These are phyloP conservation scores for Nicotiana paniculata DNA, from an alignment of 257 asterid species.

Conservation along the genomic window DNA sequence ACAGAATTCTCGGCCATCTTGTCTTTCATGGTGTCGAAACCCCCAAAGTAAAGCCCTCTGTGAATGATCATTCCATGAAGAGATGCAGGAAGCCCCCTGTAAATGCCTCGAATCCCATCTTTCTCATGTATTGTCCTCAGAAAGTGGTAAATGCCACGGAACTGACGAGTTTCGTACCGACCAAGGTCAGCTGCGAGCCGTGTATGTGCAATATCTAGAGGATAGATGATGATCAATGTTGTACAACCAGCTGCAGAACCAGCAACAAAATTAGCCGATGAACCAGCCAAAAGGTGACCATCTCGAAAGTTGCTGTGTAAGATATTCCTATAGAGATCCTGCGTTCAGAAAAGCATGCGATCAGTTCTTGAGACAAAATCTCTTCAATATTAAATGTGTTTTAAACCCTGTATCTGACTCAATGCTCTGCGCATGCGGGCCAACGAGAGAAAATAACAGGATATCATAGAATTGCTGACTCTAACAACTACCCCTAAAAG, in stretches of 20 bases:
- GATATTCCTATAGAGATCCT: conserved; percentile 79
- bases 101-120: conserved; percentile 78
- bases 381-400: background rate
- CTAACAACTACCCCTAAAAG: background rate
- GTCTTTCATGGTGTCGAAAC: conserved; percentile 80
- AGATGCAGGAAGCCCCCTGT: conserved; percentile 85
- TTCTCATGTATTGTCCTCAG: conserved; percentile 44
- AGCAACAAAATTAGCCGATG: conserved; percentile 71
- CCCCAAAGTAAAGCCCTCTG: conserved; percentile 86
- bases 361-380: background rate
- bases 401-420: background rate
- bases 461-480: background rate
- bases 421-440: background rate
- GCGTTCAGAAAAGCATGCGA: conserved; percentile 11
- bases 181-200: conserved; percentile 98
- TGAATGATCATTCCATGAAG: conserved; percentile 90
- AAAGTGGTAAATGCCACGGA: conserved; percentile 77
- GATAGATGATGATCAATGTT: conserved; percentile 73
- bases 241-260: conserved; percentile 97
- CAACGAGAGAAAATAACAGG: background rate
- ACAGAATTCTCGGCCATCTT: conserved; percentile 40
- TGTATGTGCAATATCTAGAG: conserved; percentile 93
- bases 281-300: conserved; percentile 59
- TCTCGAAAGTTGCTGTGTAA: conserved; percentile 47
- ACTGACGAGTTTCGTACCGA: conserved; percentile 62